Evolutionary conservation across 768 basidiomycete species (phyloP).

Genomic region (Phlegmacium glaucopus): DNA sequence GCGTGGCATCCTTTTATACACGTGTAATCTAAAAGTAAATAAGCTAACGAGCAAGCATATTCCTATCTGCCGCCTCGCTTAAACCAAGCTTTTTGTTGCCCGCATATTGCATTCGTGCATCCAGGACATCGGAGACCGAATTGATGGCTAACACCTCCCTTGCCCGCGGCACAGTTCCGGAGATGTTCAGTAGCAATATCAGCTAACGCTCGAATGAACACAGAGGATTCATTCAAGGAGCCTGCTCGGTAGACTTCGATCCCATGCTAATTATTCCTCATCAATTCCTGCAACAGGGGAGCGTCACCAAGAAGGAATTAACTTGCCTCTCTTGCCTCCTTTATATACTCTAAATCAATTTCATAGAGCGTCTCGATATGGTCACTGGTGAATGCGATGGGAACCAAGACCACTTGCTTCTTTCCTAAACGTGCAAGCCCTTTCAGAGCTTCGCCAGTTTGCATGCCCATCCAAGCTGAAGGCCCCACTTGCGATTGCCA

Average conservation of each 20-base stretch:
- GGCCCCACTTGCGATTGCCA: conserved; percentile 99
- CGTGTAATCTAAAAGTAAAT: too few species aligned
- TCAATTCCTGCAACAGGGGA: conserved; percentile 15
- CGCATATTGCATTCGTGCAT: conserved; percentile 87
- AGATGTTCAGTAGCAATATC: conserved; percentile 87
- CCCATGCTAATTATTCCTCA: conserved; percentile 61
- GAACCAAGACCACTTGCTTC: conserved; percentile 80
- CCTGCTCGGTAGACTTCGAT: conserved; percentile 87
- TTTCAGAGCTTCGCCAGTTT: conserved; percentile 89
- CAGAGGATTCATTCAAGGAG: conserved; percentile 92
- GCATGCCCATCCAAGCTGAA: conserved; percentile 97
- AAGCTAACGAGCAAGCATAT: conserved; percentile 12
- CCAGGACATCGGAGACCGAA: conserved; percentile 89
- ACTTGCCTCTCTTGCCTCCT: conserved; percentile 86
- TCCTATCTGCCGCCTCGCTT: conserved; percentile 61
- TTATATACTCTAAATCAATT: conserved; percentile 89
- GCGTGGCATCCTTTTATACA: conserved; percentile 1
- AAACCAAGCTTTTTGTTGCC: conserved; percentile 87
- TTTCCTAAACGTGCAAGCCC: conserved; percentile 73
- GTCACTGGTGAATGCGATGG: conserved; percentile 98
- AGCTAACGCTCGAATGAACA: conserved; percentile 92
- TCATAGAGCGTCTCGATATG: conserved; percentile 99
- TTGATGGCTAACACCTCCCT: conserved; percentile 72
- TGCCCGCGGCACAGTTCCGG: conserved; percentile 53
- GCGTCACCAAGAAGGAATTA: conserved; percentile 4